Conservation (phyloP, 1,284 basidiomycete species). For the Trichosporon faecale region DNA sequence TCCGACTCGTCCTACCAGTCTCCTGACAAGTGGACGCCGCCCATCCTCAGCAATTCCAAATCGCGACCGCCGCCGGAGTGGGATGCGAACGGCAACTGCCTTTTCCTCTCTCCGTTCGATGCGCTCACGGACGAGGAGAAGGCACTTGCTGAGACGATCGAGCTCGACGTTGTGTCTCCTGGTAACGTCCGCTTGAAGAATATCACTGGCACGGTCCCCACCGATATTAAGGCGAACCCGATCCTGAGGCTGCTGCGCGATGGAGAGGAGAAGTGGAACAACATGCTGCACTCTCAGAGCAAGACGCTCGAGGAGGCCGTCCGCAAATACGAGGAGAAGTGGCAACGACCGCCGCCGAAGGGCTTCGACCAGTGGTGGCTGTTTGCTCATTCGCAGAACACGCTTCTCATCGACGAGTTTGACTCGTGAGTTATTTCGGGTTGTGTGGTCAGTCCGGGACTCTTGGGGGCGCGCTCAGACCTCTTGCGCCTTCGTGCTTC, state of each 20-base stretch:
- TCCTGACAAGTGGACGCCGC: slow-evolving; percentile 46
- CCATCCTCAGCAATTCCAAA: slow-evolving; percentile 36
- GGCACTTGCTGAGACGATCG: slow-evolving; percentile 33
- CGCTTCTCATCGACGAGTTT: slow-evolving; percentile 51
- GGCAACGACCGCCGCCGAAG: slow-evolving; percentile 52
- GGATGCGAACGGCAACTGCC: slow-evolving; percentile 49
- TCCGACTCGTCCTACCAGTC: slow-evolving; percentile 42
- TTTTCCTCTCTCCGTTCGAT: slow-evolving; percentile 50
- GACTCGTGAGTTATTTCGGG: slow-evolving; percentile 41
- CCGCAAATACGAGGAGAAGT: slow-evolving; percentile 51
- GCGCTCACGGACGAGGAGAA: slow-evolving; percentile 45
- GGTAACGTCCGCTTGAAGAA: slow-evolving; percentile 37
- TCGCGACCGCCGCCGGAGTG: slow-evolving; percentile 42
- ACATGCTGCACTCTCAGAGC: slow-evolving; percentile 51
- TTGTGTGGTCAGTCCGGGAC: not conserved
- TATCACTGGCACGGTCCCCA: slow-evolving; percentile 24
- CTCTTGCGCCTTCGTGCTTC: not conserved
- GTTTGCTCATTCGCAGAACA: slow-evolving; percentile 27
- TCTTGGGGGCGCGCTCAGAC: not conserved
- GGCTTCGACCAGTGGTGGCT: slow-evolving; percentile 51
- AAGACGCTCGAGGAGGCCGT: slow-evolving; percentile 55
- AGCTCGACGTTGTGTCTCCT: slow-evolving; percentile 37
- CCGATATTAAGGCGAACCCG: slow-evolving; percentile 42
- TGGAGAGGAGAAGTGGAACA: slow-evolving; percentile 54
- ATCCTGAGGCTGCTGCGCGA: slow-evolving; percentile 53